phyloP scores from a whole-genome alignment of 2,329 filamentous ascomycete species.

The Hymenoscyphus fraxineus region DNA sequence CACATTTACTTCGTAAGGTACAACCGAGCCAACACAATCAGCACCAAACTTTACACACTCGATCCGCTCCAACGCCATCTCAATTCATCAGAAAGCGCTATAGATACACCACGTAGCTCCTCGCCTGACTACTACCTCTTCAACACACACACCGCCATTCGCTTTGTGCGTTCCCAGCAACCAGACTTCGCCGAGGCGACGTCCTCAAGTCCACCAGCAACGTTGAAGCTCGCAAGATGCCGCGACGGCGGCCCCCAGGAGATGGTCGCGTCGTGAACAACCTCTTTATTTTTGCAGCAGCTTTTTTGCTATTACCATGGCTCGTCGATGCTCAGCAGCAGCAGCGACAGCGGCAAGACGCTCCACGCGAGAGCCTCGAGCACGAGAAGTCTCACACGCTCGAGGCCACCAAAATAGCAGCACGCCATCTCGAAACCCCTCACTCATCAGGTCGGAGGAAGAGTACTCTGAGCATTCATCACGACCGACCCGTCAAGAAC shows the following conservation, averaged over 20 bases:
- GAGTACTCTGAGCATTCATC: conserved; percentile 29
- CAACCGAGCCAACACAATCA: background rate
- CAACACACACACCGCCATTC: background rate
- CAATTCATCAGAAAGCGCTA: conserved; percentile 2
- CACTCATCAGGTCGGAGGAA: conserved; percentile 30
- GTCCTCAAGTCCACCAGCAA: conserved; percentile 23
- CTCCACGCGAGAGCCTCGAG: conserved; percentile 31
- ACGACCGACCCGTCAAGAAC: conserved; percentile 41
- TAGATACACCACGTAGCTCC: background rate
- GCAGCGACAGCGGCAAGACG: conserved; percentile 40
- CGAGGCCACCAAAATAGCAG: conserved; percentile 29
- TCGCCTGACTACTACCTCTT: background rate
- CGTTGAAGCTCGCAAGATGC: conserved; percentile 49
- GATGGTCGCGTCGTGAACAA: conserved; percentile 49
- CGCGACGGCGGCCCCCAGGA: conserved; percentile 59
- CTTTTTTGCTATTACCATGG: conserved; percentile 55
- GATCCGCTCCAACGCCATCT: conserved; percentile 1
- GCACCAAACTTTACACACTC: background rate
- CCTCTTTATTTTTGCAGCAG: conserved; percentile 51
- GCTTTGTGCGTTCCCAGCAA: background rate
- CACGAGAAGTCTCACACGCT: conserved; percentile 26
- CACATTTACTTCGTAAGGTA: background rate
- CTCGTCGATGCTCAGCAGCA: conserved; percentile 64
- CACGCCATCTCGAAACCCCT: conserved; percentile 33
- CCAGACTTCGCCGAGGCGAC: conserved; percentile 29